phyloP scores from a whole-genome alignment of 192 early-diverging fungal genomes.

The Linnemannia elongata region DNA sequence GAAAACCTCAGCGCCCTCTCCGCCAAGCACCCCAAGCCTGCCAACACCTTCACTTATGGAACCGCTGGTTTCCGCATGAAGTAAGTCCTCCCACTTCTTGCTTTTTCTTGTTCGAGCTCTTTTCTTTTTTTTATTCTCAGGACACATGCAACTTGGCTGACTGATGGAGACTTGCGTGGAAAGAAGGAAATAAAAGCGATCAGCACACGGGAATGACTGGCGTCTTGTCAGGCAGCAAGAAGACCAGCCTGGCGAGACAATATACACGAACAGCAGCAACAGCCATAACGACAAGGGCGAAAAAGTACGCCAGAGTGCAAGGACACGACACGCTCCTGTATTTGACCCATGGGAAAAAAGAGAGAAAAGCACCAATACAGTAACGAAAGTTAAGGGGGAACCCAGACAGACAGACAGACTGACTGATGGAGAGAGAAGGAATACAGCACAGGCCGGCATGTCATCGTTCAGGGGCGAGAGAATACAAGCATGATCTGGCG shows the following conservation, averaged over 20 bases:
- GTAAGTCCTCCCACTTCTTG: constrained; percentile 59
- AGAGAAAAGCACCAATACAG: neutral
- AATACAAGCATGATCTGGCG: neutral
- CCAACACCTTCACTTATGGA: constrained; percentile 84
- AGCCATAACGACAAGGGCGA: neutral
- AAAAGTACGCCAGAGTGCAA: neutral
- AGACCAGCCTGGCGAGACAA: too few relatives aligned
- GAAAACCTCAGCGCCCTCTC: constrained; percentile 62
- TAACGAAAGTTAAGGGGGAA: neutral
- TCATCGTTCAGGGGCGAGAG: neutral
- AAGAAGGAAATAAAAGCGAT: neutral
- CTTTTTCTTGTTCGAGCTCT: neutral
- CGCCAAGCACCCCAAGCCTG: constrained; percentile 80
- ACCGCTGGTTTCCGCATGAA: constrained; percentile 98
- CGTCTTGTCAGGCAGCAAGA: neutral
- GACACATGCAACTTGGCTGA: neutral
- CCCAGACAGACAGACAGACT: neutral
- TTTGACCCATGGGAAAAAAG: neutral
- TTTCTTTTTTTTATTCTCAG: neutral
- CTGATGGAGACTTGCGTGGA: neutral
- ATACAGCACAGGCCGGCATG: neutral
- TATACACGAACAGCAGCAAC: neutral
- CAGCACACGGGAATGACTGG: neutral
- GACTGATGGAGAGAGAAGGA: neutral
- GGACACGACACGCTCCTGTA: neutral